A percentile compares a stretch with the other conserved stretches of the same genome.
Evolutionary conservation across 495 filamentous ascomycete species (phyloP).

Genomic region (Aspergillus diversus): DNA sequence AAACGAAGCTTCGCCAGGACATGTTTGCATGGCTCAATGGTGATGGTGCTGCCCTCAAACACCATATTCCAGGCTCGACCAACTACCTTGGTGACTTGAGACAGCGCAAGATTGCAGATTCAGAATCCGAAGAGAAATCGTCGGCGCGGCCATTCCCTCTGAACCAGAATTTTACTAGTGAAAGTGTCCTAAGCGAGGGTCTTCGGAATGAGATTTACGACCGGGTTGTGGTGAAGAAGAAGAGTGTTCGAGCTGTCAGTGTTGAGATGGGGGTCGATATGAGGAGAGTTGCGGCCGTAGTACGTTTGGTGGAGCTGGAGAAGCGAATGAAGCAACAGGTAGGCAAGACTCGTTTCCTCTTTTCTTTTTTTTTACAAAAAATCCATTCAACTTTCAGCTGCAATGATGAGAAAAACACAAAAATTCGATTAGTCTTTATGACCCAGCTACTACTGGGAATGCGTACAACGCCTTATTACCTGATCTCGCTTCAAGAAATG

Average conservation of each 20-base stretch:
- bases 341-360: conserved; percentile 40
- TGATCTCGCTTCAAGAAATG: conserved; percentile 23
- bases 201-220: conserved; percentile 76
- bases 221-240: conserved; percentile 62
- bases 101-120: conserved; percentile 22
- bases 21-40: conserved; percentile 73
- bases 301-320: conserved; percentile 85
- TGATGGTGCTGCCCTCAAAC: conserved; percentile 57
- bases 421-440: conserved; percentile 99
- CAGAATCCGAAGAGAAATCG: conserved; percentile 23
- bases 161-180: conserved; percentile 72
- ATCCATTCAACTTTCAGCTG: conserved; percentile 11
- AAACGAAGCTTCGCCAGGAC: conserved; percentile 54
- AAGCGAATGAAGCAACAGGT: conserved; percentile 76
- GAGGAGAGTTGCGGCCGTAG: conserved; percentile 83
- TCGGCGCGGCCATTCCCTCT: conserved; percentile 66
- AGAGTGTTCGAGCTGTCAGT: conserved; percentile 78
- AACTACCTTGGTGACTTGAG: conserved; percentile 64
- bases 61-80: conserved; percentile 59
- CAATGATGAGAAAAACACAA: conserved; percentile 72
- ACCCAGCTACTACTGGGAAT: conserved; percentile 61
- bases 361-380: conserved; percentile 19
- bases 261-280: conserved; percentile 79
- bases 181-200: conserved; percentile 75
- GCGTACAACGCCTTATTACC: conserved; percentile 64